Percentiles rank a stretch among this genome's conserved stretches.
Conservation (phyloP, 805 yeast species). For the Monosporozyma siamensis region DNA sequence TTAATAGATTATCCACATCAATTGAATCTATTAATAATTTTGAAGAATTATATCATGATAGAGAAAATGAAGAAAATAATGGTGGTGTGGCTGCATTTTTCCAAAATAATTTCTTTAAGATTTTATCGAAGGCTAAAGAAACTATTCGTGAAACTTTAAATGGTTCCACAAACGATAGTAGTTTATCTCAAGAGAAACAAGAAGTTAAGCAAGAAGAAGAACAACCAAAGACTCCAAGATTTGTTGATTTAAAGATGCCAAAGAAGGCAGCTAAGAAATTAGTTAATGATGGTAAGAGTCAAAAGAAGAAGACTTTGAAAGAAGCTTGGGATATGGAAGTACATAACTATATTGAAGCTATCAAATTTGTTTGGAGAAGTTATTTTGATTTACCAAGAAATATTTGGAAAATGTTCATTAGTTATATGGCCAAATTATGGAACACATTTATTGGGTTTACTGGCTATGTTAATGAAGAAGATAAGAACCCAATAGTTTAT, state of each 20-base stretch:
- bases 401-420: slow-evolving; percentile 41
- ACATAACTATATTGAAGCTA: slow-evolving; percentile 46
- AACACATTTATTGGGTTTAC: slow-evolving; percentile 59
- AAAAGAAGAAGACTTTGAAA: slow-evolving; percentile 13
- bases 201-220: slow-evolving; percentile 1
- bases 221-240: slow-evolving; percentile 6
- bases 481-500: slow-evolving; percentile 15
- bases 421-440: slow-evolving; percentile 54
- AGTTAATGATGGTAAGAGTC: neutral
- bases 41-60: slow-evolving; percentile 42
- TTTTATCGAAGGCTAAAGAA: slow-evolving; percentile 24
- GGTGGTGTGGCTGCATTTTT: slow-evolving; percentile 17
- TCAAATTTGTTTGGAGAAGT: slow-evolving; percentile 54
- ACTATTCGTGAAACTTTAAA: slow-evolving; percentile 8
- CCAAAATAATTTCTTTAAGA: slow-evolving; percentile 28
- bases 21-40: slow-evolving; percentile 66
- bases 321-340: slow-evolving; percentile 46
- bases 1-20: slow-evolving; percentile 84
- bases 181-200: neutral
- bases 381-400: slow-evolving; percentile 64
- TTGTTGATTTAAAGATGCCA: slow-evolving; percentile 25
- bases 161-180: slow-evolving; percentile 7
- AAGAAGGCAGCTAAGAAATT: slow-evolving; percentile 7
- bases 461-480: slow-evolving; percentile 21
- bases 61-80: slow-evolving; percentile 13